phyloP scores from a whole-genome alignment of 2,329 filamentous ascomycete species.

The Trichoderma sp. region DNA sequence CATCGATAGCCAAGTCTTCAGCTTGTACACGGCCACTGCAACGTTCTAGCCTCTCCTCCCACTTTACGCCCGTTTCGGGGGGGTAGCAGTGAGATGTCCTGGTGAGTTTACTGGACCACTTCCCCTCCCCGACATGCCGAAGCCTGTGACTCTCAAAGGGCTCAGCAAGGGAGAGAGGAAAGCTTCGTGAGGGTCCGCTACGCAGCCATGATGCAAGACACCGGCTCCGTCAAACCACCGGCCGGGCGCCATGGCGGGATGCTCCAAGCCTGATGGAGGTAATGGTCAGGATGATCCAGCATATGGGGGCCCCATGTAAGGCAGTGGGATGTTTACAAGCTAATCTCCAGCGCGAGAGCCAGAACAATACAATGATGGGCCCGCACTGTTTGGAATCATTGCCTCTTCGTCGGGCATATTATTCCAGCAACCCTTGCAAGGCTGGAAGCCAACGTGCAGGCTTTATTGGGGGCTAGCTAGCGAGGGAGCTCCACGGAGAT shows the following conservation, averaged over 20 bases:
- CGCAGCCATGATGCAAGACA: slow-evolving; percentile 18
- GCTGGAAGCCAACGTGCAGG: slow-evolving; percentile 15
- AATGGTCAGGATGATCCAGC: slow-evolving; percentile 1
- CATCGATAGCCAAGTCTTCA: background rate
- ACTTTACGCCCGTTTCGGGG: background rate
- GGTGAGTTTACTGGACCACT: background rate
- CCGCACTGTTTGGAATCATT: slow-evolving; percentile 14
- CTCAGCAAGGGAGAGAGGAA: background rate
- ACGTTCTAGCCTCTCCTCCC: slow-evolving; percentile 1
- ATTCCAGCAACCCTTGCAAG: background rate
- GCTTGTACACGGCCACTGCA: background rate
- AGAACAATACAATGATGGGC: background rate
- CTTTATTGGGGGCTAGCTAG: slow-evolving; percentile 9
- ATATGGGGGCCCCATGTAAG: background rate
- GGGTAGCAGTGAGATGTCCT: background rate
- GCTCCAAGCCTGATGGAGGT: background rate
- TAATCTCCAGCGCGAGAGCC: background rate
- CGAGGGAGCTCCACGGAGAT: background rate
- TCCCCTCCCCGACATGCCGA: slow-evolving; percentile 15
- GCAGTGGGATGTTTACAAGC: background rate
- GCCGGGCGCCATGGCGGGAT: slow-evolving; percentile 8
- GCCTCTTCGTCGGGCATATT: background rate
- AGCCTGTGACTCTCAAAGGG: background rate
- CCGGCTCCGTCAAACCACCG: slow-evolving; percentile 7
- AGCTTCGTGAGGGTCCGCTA: slow-evolving; percentile 14